A percentile compares a stretch with the other conserved stretches of the same genome.
Conservation (phyloP, 495 filamentous ascomycete genomes). For the Talaromyces nanjingensis region DNA sequence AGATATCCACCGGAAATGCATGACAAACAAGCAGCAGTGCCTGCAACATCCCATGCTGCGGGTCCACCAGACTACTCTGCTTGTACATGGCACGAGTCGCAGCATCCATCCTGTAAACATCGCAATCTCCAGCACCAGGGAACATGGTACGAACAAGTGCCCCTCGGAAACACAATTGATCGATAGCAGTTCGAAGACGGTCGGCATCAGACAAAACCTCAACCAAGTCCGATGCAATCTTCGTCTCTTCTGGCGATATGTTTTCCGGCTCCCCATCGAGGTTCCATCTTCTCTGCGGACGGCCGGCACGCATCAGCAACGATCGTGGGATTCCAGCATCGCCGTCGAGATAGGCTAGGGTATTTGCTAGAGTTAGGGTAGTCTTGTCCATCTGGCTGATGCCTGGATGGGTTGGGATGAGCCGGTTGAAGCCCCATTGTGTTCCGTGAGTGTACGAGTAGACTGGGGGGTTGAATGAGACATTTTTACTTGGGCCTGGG, state of each 20-base stretch:
- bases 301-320: background rate
- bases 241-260: background rate
- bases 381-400: background rate
- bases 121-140: background rate
- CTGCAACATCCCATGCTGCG: background rate
- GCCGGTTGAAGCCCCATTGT: background rate
- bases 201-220: background rate
- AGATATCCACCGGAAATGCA: background rate
- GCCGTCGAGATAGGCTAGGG: constrained; percentile 2
- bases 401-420: background rate
- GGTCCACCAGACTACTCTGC: background rate
- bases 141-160: background rate
- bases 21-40: constrained; percentile 5
- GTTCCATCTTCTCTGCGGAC: background rate
- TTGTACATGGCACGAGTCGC: background rate
- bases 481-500: background rate
- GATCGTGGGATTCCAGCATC: background rate
- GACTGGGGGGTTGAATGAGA: background rate
- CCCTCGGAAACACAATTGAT: background rate
- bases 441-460: background rate
- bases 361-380: background rate
- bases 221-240: background rate
- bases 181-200: background rate
- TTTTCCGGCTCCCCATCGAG: background rate
- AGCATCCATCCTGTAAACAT: background rate